A percentile compares a stretch with the other conserved stretches of the same genome.
These are phyloP conservation scores for Candida stauntonica DNA, from an alignment of 805 yeast genomes.

Conservation along the genomic window DNA sequence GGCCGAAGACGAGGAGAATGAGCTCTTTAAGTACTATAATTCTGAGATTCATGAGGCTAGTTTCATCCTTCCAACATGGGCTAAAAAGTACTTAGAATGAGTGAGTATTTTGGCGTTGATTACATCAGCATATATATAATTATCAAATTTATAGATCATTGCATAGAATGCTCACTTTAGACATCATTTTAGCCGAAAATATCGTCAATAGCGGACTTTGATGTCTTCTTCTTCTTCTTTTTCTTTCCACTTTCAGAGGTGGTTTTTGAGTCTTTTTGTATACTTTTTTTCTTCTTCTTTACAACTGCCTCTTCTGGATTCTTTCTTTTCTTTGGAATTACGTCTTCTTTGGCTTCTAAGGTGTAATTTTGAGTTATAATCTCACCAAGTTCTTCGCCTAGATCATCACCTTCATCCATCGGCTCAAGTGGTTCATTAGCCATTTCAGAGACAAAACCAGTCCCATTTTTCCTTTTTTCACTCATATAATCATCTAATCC, in stretches of 20 bases:
- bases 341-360: slow-evolving; percentile 3
- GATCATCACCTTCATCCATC: slow-evolving; percentile 3
- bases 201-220: slow-evolving; percentile 62
- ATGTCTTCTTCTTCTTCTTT: slow-evolving; percentile 41
- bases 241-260: no score
- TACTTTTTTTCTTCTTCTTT: slow-evolving; percentile 8
- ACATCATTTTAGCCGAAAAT: slow-evolving; percentile 51
- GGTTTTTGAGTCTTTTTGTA: no score
- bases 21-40: slow-evolving; percentile 61
- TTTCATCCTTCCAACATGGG: slow-evolving; percentile 81
- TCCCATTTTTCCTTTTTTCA: slow-evolving; percentile 3
- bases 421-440: no score
- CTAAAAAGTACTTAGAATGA: slow-evolving; percentile 34
- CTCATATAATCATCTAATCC: slow-evolving; percentile 8
- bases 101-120: no score
- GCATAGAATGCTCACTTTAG: no score
- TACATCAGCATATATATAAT: no score
- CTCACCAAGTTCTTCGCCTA: slow-evolving; percentile 33
- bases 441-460: no score
- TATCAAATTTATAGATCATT: background rate
- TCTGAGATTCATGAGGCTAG: slow-evolving; percentile 62
- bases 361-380: no score
- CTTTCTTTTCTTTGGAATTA: slow-evolving; percentile 2
- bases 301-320: slow-evolving; percentile 1
- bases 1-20: slow-evolving; percentile 41